Evolutionary conservation across 768 basidiomycete genomes (phyloP), one percentile per base, ranked within the genome.

Genomic region (Filobasidium floriforme): DNA sequence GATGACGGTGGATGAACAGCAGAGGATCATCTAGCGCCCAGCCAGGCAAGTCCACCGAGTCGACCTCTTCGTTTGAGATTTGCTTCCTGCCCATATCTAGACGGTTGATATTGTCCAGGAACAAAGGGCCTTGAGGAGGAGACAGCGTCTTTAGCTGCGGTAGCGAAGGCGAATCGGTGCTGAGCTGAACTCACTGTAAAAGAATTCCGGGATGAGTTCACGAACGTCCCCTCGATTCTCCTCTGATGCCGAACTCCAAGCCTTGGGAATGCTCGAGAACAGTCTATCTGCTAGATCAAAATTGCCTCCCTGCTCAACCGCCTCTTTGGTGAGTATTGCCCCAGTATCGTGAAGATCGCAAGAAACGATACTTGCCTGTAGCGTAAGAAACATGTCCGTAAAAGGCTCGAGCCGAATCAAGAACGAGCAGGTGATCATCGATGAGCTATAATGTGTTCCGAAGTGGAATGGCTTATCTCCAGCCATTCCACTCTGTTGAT

Each of bases 351-450:
- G 32, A 37, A 9, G 32, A 37, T 12, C 32, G 40, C 37, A 40
- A 41, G 44, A 7, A 19, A 11, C n/a, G 22, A 24, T 44, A 54
- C 80, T 67, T 61, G 84, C 85, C 81, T 86, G 86, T 40, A 96
- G 79, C 1, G 89, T 90, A 80, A 92, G 90, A 82, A 93, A 97
- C 88, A 94, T 93, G 73, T 88, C 86, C 28, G 92, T 93, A 76
- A 89, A 97, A 0, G 93, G 93, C 15, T 88, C 86, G 72, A 93
- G 80, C 24, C 93, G 84, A 63, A 97, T 93, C 71, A 94, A 80
- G 80, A 89, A 96, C 71, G 94, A 92, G 80, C 91, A 93, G 54
- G 92, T 89, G 66, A 92, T 94, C 92, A 96, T 96, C 1, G 91
- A 93, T 11, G 91, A 93, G 74, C 89, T 90, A 73, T 92, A 97